phyloP scores from a whole-genome alignment of 495 filamentous ascomycete genomes.

The Cercophora samala region DNA sequence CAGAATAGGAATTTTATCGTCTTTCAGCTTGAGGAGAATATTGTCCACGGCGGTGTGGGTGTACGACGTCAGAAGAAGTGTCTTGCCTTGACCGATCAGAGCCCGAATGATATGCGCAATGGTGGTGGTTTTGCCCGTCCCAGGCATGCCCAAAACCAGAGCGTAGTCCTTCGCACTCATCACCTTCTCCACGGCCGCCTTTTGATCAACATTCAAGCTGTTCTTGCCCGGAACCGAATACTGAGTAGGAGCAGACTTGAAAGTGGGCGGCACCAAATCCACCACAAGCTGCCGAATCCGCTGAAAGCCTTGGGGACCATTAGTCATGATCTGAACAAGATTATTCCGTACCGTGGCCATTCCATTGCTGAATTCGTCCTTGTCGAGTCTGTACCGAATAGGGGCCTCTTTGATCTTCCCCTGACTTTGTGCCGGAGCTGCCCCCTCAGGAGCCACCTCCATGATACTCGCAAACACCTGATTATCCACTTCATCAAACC shows the following conservation, averaged over 20 bases:
- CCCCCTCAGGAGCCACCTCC: constrained; percentile 64
- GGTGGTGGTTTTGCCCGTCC: constrained; percentile 96
- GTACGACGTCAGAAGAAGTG: constrained; percentile 88
- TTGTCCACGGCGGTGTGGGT: constrained; percentile 98
- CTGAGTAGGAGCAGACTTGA: constrained; percentile 61
- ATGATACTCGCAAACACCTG: constrained; percentile 90
- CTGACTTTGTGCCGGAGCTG: constrained; percentile 45
- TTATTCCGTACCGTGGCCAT: constrained; percentile 95
- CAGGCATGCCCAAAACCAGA: constrained; percentile 93
- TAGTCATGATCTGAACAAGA: constrained; percentile 84
- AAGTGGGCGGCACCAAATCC: constrained; percentile 65
- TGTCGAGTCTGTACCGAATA: constrained; percentile 80
- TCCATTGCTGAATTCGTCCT: constrained; percentile 96
- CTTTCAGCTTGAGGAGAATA: constrained; percentile 83
- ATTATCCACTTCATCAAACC: constrained; percentile 71
- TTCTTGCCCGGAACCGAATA: constrained; percentile 54
- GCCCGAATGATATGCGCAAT: constrained; percentile 96
- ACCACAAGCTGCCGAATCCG: constrained; percentile 76
- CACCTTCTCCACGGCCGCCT: constrained; percentile 80
- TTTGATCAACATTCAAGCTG: constrained; percentile 81
- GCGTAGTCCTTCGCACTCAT: constrained; percentile 95
- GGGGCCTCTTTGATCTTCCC: constrained; percentile 50
- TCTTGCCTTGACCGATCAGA: constrained; percentile 83
- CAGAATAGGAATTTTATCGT: constrained; percentile 74
- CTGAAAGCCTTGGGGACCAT: constrained; percentile 64